These are phyloP conservation scores for Prosopis cineraria DNA, from an alignment of 306 rosid genomes.

Conservation along the genomic window DNA sequence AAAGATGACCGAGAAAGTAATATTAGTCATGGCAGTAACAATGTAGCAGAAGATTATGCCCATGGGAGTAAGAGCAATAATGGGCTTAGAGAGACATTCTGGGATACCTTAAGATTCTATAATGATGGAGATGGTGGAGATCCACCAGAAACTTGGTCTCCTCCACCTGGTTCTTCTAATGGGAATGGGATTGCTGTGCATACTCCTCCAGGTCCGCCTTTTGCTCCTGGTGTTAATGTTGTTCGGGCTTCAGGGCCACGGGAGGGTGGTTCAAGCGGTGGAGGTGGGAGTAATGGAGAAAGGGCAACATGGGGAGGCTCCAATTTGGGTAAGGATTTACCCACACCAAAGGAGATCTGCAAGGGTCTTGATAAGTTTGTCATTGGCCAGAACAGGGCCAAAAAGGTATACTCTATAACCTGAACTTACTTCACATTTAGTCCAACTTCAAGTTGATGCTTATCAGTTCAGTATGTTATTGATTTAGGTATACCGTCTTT, in stretches of 20 bases:
- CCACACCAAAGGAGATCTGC: conserved; percentile 93
- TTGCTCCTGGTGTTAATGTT: conserved; percentile 73
- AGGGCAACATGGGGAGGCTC: conserved; percentile 89
- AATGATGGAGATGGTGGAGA: conserved; percentile 52
- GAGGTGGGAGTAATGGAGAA: conserved; percentile 50
- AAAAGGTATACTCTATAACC: conserved; percentile 56
- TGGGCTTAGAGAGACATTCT: conserved; percentile 56
- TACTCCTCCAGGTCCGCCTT: conserved; percentile 92
- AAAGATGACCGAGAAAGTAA: conserved; percentile 34
- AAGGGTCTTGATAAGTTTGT: conserved; percentile 94
- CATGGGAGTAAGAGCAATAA: conserved; percentile 31
- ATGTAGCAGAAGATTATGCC: conserved; percentile 37
- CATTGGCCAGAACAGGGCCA: conserved; percentile 89
- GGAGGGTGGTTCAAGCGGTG: conserved; percentile 44
- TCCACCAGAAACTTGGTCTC: conserved; percentile 80
- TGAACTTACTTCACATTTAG: background rate
- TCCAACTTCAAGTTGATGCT: conserved; percentile 7
- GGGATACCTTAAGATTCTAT: conserved; percentile 61
- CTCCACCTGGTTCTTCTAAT: conserved; percentile 42
- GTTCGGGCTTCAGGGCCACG: conserved; percentile 62
- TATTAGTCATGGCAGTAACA: conserved; percentile 28
- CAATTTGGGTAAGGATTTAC: conserved; percentile 84
- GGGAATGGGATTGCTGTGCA: conserved; percentile 85
- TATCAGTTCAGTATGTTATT: conserved; percentile 2
- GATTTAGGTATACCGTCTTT: background rate